Base-by-base conservation (phyloP, 805 yeast genomes). In the Schwanniomyces polymorphus region DNA sequence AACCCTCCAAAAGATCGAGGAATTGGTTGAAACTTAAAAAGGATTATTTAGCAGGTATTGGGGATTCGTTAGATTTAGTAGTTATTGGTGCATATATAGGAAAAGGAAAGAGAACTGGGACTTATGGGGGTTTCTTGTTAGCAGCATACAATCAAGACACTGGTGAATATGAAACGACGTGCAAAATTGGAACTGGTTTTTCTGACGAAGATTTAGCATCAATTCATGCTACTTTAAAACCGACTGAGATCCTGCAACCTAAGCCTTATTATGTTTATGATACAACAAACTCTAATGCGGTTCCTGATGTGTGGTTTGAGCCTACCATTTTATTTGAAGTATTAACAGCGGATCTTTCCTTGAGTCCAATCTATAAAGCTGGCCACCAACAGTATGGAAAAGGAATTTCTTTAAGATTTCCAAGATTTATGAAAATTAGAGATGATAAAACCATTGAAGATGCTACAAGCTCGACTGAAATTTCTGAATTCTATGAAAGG, bases 181-280 rank as follows among this genome's bases (percentile, higher is more conserved):
- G 99, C 71, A 94, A 94, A 64, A 91, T 95, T 46, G 99, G 99
- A 41, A 94, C 99, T 0, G 99, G 99, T 0, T 94, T 94, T 61
- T 81, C 91, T 35, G 99, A 94, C 54, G 97, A 72, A 53, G 79
- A 84, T 59, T 74, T 94, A 47, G 81, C 81, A 29, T 68, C 67
- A 25, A 64, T 94, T 27, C 75, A 84, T 57, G 79, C 76, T 23
- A 74, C 74, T 42, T 74, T 94, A 48, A 81, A 84, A 37, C 85
- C 88, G 2, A 82, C 90, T 0, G 94, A 83, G 44, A 78, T 82
- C 11, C 59, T 69, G 0, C 70, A 63, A n/a, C 86, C 96, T 2
- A 86, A 83, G 54, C 74, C 86, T 0, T 86, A 84, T 46, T 81
- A 80, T 52, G 75, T 84, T 1, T 89, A 80, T 61, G 94, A 87